Percentiles rank a stretch among this genome's conserved stretches.
These are phyloP conservation scores for Fusarium tricinctum DNA, from an alignment of 2,329 filamentous ascomycete genomes.

Conservation along the genomic window DNA sequence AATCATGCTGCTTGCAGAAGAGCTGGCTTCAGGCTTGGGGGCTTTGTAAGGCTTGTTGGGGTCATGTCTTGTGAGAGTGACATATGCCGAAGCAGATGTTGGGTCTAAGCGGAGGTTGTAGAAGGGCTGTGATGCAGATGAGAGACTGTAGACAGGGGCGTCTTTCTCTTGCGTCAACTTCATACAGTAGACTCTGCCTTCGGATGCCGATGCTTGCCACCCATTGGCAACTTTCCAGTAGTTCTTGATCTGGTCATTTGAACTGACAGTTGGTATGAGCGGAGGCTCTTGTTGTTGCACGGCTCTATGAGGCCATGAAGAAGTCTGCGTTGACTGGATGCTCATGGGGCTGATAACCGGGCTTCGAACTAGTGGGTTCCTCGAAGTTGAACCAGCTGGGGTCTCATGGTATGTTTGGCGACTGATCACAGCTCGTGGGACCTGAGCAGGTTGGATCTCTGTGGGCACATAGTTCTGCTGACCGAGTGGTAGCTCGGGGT, in stretches of 20 bases:
- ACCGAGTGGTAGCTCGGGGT: conserved; percentile 74
- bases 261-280: conserved; percentile 64
- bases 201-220: conserved; percentile 72
- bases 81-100: conserved; percentile 72
- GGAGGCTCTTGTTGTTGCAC: conserved; percentile 58
- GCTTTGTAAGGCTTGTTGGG: conserved; percentile 70
- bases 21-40: conserved; percentile 49
- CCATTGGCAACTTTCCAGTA: conserved; percentile 80
- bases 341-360: conserved; percentile 46
- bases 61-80: conserved; percentile 71
- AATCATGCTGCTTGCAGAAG: conserved; percentile 50
- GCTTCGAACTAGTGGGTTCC: conserved; percentile 40
- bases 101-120: conserved; percentile 76
- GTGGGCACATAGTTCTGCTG: conserved; percentile 80
- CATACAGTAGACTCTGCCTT: conserved; percentile 72
- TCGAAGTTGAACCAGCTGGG: conserved; percentile 7
- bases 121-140: conserved; percentile 72
- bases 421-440: conserved; percentile 75
- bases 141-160: conserved; percentile 76
- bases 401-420: conserved; percentile 68
- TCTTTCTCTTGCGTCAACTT: conserved; percentile 69
- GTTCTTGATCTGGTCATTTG: conserved; percentile 72
- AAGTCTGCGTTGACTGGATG: conserved; percentile 27
- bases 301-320: conserved; percentile 51
- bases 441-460: conserved; percentile 72